phyloP scores from a whole-genome alignment of 2,329 filamentous ascomycete genomes.

The Clarireedia sp. region DNA sequence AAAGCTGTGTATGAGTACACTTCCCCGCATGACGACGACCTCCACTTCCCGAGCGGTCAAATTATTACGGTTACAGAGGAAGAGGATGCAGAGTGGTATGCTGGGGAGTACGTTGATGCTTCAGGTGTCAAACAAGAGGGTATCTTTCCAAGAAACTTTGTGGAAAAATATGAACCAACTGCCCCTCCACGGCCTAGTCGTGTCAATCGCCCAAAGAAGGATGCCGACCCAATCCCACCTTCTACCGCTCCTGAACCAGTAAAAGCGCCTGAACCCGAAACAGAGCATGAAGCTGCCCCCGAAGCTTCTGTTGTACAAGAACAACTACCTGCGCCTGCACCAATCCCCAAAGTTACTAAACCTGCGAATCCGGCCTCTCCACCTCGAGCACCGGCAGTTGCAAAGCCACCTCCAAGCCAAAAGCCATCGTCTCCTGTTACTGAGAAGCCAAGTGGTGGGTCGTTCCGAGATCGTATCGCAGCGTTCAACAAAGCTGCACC shows the following conservation, averaged over 20 bases:
- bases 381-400: conserved; percentile 26
- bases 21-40: conserved; percentile 89
- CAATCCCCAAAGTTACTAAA: conserved; percentile 29
- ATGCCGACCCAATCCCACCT: conserved; percentile 29
- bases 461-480: conserved; percentile 92
- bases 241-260: conserved; percentile 31
- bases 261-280: conserved; percentile 29
- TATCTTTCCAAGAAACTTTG: conserved; percentile 94
- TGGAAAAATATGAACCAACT: conserved; percentile 89
- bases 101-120: conserved; percentile 76
- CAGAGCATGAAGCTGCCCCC: conserved; percentile 34
- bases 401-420: conserved; percentile 26
- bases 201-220: conserved; percentile 57
- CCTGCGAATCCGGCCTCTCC: conserved; percentile 27
- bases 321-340: conserved; percentile 29
- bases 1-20: conserved; percentile 92
- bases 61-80: conserved; percentile 89
- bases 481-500: conserved; percentile 91
- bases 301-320: conserved; percentile 29
- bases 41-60: conserved; percentile 77
- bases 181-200: conserved; percentile 80
- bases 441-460: conserved; percentile 67
- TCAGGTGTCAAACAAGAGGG: conserved; percentile 69
- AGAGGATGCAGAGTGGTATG: conserved; percentile 92
- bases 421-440: conserved; percentile 48